phyloP scores from a whole-genome alignment of 345 rosid genomes.

The Capsella bursapastoris region DNA sequence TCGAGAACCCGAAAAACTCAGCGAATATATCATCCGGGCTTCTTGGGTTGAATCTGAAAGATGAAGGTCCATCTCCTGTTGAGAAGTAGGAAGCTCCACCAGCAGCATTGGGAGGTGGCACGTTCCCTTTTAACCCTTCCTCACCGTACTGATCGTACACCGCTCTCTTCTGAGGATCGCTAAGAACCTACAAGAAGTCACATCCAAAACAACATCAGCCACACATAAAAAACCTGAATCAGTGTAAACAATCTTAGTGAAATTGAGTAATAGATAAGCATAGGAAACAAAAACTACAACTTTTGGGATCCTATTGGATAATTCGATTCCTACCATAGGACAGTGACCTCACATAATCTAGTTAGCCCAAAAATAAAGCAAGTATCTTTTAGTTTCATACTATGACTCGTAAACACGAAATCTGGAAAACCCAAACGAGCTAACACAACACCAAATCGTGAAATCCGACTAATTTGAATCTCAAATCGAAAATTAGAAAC shows the following conservation, averaged over 20 bases:
- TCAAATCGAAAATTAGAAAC: neutral
- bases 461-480: constrained; percentile 15
- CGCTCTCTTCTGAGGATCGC: constrained; percentile 81
- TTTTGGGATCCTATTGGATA: no score
- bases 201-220: constrained; percentile 14
- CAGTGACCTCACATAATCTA: neutral
- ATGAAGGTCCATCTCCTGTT: constrained; percentile 67
- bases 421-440: constrained; percentile 10
- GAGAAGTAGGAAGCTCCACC: constrained; percentile 77
- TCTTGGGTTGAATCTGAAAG: constrained; percentile 69
- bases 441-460: constrained; percentile 24
- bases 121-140: constrained; percentile 76
- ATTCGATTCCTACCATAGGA: no score
- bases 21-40: constrained; percentile 71
- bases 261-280: no score
- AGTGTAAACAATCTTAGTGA: neutral
- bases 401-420: constrained; percentile 1
- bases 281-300: no score
- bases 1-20: constrained; percentile 69
- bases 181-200: constrained; percentile 60
- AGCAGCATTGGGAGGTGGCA: constrained; percentile 70
- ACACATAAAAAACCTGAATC: neutral
- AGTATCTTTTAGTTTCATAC: constrained; percentile 19
- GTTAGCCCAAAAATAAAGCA: neutral
- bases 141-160: constrained; percentile 79